Conservation (phyloP, 2,329 filamentous ascomycete species). For the Coniella lustricola region DNA sequence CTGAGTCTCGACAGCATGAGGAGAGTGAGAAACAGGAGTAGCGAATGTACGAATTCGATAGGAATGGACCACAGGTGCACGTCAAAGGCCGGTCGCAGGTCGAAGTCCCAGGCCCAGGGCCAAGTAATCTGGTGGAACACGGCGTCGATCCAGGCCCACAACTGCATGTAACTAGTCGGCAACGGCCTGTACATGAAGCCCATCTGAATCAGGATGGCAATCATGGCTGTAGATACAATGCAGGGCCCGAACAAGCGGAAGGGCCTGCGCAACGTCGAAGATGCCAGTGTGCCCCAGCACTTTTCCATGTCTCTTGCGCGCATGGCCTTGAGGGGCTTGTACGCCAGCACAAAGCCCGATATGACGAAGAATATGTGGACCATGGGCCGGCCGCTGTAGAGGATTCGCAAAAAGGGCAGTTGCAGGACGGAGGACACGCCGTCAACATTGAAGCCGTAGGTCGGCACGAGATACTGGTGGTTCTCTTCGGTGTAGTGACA, state of each 20-base stretch:
- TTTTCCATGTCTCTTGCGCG: slow-evolving; percentile 31
- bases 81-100: slow-evolving; percentile 32
- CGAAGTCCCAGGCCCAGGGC: slow-evolving; percentile 29
- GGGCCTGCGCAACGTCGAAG: slow-evolving; percentile 39
- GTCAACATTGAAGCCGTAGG: slow-evolving; percentile 31
- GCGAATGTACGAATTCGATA: slow-evolving; percentile 39
- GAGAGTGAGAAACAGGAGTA: slow-evolving; percentile 35
- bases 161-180: slow-evolving; percentile 21
- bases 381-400: slow-evolving; percentile 39
- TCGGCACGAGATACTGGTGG: slow-evolving; percentile 25
- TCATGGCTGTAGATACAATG: slow-evolving; percentile 33
- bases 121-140: slow-evolving; percentile 28
- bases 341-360: slow-evolving; percentile 40
- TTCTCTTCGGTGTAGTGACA: slow-evolving; percentile 40
- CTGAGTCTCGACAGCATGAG: slow-evolving; percentile 30
- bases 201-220: slow-evolving; percentile 28
- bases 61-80: slow-evolving; percentile 43
- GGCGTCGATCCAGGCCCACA: slow-evolving; percentile 24
- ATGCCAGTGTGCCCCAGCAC: slow-evolving; percentile 34
- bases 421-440: slow-evolving; percentile 31
- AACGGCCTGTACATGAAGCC: slow-evolving; percentile 24
- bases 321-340: slow-evolving; percentile 35
- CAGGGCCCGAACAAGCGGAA: slow-evolving; percentile 40
- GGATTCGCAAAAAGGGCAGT: slow-evolving; percentile 36
- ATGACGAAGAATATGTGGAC: slow-evolving; percentile 47